phyloP scores from a whole-genome alignment of 805 yeast genomes.

The Alloascoidea hylecoeti region DNA sequence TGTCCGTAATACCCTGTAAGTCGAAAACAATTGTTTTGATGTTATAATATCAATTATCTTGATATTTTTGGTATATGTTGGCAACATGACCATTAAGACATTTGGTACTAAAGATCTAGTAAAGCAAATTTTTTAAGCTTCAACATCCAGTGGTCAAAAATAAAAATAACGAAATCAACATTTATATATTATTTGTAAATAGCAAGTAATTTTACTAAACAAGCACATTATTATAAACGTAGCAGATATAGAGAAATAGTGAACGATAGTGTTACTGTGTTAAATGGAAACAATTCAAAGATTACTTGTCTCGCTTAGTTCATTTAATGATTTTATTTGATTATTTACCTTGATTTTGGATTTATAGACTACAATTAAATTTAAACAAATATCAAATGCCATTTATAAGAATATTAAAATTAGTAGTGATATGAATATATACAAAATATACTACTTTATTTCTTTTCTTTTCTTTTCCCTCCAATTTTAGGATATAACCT shows the following conservation, averaged over 20 bases:
- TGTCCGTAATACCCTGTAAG: not conserved
- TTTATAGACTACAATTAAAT: not conserved
- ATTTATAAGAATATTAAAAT: not conserved
- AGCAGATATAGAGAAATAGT: not conserved
- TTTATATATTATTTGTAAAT: too few species aligned
- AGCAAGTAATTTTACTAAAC: too few species aligned
- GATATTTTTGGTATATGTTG: not conserved
- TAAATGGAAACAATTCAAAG: not conserved
- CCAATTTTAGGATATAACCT: constrained; percentile 32
- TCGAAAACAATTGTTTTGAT: not conserved
- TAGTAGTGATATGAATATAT: not conserved
- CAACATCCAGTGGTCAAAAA: too few species aligned
- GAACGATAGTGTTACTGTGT: not conserved
- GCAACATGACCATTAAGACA: not conserved
- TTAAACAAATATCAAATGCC: not conserved
- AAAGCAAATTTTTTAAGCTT: too few species aligned
- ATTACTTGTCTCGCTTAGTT: not conserved
- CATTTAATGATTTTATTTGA: not conserved
- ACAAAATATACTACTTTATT: not conserved
- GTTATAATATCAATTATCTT: not conserved
- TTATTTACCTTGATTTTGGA: not conserved
- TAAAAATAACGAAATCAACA: too few species aligned
- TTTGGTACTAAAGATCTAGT: not conserved
- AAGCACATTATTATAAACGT: not conserved
- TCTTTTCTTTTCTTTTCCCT: constrained; percentile 31